Evolutionary conservation across 805 yeast species (phyloP).

Genomic region (Barnettozyma pratensis): DNA sequence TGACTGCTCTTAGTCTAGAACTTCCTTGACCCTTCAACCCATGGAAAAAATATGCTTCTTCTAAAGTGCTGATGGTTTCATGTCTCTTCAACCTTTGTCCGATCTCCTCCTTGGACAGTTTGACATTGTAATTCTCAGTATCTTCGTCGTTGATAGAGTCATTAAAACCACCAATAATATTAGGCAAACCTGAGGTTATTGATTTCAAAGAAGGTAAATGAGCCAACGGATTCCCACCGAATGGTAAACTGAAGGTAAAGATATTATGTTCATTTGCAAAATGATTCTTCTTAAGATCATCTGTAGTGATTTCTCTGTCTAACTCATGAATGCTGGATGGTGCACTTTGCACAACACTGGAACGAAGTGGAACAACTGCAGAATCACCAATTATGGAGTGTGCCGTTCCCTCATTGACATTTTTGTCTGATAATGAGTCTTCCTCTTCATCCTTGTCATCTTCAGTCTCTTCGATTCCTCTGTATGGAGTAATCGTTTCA

Average conservation of each 20-base stretch:
- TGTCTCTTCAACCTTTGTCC: slow-evolving; percentile 39
- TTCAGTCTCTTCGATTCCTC: not conserved
- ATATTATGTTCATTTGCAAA: slow-evolving; percentile 26
- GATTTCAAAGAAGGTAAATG: slow-evolving; percentile 20
- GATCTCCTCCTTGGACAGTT: slow-evolving; percentile 20
- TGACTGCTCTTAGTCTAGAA: slow-evolving; percentile 65
- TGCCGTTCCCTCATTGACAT: slow-evolving; percentile 5
- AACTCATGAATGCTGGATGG: not conserved
- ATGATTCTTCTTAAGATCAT: slow-evolving; percentile 13
- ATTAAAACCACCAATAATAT: slow-evolving; percentile 11
- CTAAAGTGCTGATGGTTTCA: slow-evolving; percentile 53
- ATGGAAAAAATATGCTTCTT: slow-evolving; percentile 56
- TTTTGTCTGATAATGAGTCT: not conserved
- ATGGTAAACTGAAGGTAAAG: slow-evolving; percentile 34
- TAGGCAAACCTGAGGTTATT: slow-evolving; percentile 14
- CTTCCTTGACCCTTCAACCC: slow-evolving; percentile 54
- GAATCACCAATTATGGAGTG: slow-evolving; percentile 43
- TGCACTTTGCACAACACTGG: not conserved
- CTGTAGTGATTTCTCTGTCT: slow-evolving; percentile 16
- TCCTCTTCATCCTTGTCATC: not conserved
- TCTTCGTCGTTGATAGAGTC: slow-evolving; percentile 2
- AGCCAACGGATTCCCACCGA: slow-evolving; percentile 29
- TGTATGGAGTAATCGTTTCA: not conserved
- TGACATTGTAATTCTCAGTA: slow-evolving; percentile 8
- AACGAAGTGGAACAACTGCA: slow-evolving; percentile 18